phyloP scores from a whole-genome alignment of 2,329 filamentous ascomycete species.

The Lachnellula occidentalis region DNA sequence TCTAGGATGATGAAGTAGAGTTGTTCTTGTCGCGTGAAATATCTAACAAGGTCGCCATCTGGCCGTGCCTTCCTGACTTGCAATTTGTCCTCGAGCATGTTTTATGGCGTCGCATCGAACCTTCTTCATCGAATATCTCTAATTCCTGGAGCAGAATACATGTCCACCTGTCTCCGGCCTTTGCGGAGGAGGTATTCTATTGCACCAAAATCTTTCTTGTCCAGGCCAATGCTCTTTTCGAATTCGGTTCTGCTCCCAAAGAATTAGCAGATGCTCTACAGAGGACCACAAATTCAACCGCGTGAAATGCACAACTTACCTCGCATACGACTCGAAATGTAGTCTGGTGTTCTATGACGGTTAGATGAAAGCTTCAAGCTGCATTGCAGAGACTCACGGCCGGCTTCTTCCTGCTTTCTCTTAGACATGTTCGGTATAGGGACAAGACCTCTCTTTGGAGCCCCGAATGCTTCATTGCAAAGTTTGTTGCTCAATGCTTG shows the following conservation, averaged over 20 bases:
- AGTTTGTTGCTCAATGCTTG: background rate
- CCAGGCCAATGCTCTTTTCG: constrained; percentile 51
- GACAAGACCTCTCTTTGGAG: constrained; percentile 84
- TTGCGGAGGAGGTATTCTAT: constrained; percentile 65
- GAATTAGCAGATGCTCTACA: background rate
- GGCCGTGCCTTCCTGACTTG: constrained; percentile 13
- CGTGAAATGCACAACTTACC: constrained; percentile 39
- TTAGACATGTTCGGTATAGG: constrained; percentile 80
- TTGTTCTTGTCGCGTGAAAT: background rate
- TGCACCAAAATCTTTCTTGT: constrained; percentile 64
- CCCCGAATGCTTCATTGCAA: constrained; percentile 62
- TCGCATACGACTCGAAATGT: constrained; percentile 60
- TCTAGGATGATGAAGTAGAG: constrained; percentile 16
- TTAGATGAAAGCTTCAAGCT: constrained; percentile 7
- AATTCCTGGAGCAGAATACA: constrained; percentile 59
- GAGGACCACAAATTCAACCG: background rate
- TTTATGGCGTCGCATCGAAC: background rate
- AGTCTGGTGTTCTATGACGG: constrained; percentile 45
- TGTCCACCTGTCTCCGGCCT: constrained; percentile 61
- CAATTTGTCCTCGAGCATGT: background rate
- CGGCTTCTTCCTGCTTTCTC: constrained; percentile 77
- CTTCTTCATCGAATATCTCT: constrained; percentile 46
- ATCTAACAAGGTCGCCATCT: background rate
- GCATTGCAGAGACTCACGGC: constrained; percentile 42
- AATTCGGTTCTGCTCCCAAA: constrained; percentile 62